phyloP scores from a whole-genome alignment of 2,329 filamentous ascomycete genomes.

The Rugonectria rugulosa region DNA sequence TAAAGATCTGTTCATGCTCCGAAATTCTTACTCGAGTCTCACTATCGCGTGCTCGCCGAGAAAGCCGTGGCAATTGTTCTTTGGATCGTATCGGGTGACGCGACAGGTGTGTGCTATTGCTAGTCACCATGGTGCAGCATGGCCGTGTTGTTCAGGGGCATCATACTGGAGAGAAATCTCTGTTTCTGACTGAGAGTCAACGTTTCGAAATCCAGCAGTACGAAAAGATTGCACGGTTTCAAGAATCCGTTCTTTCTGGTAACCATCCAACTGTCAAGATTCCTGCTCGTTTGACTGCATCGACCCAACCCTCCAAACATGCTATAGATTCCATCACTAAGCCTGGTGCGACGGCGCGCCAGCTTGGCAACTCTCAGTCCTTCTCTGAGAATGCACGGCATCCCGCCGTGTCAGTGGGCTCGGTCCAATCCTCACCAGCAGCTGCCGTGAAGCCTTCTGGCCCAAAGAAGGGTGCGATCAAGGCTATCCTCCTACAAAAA shows the following conservation, averaged over 20 bases:
- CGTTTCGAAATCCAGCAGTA: constrained; percentile 72
- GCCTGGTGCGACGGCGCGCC: constrained; percentile 19
- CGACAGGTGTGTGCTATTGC: constrained; percentile 32
- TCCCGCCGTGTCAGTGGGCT: constrained; percentile 13
- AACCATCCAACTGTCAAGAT: constrained; percentile 71
- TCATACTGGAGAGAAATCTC: constrained; percentile 23
- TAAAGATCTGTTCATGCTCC: constrained; percentile 18
- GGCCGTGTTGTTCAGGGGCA: constrained; percentile 27
- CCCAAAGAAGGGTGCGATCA: constrained; percentile 70
- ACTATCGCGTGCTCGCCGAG: constrained; percentile 20
- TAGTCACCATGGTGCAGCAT: constrained; percentile 40
- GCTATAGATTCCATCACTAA: constrained; percentile 34
- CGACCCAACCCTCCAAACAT: constrained; percentile 28
- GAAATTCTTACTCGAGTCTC: constrained; percentile 17
- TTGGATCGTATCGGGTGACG: constrained; percentile 27
- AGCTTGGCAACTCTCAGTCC: constrained; percentile 43
- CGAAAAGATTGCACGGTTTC: constrained; percentile 81
- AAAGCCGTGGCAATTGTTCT: constrained; percentile 23
- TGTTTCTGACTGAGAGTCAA: constrained; percentile 53
- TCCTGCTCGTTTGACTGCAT: constrained; percentile 49
- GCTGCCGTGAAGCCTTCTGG: constrained; percentile 48
- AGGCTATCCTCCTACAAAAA: constrained; percentile 86
- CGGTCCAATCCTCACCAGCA: constrained; percentile 32
- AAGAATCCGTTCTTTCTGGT: constrained; percentile 82
- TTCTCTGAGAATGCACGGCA: constrained; percentile 49